phyloP scores from a whole-genome alignment of 163 green algal species.

The Chlorella variabilis region DNA sequence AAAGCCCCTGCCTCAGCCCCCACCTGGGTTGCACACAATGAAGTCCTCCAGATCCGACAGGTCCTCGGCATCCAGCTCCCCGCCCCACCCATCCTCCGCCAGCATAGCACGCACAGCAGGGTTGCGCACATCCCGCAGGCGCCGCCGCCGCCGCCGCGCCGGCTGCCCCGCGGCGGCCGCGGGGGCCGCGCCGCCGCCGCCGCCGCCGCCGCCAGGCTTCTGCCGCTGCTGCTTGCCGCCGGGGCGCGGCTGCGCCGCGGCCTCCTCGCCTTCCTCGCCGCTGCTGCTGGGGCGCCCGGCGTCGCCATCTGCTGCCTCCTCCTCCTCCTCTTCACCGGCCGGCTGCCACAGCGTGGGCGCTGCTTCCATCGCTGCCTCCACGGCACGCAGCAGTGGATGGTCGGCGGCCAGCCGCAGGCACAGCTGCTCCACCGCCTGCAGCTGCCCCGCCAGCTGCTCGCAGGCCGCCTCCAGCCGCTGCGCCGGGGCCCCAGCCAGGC shows the following conservation, averaged over 20 bases:
- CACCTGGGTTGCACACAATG: conserved; percentile 47
- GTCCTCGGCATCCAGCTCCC: conserved; percentile 39
- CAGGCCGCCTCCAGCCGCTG: conserved; percentile 24
- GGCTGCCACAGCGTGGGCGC: conserved; percentile 30
- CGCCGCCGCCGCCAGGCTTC: not conserved
- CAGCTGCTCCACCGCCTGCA: conserved; percentile 3
- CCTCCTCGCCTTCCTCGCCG: not conserved
- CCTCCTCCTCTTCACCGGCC: not conserved
- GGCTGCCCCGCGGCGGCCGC: not conserved
- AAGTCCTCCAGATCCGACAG: conserved; percentile 59
- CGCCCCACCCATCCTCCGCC: conserved; percentile 18
- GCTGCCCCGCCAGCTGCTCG: conserved; percentile 13
- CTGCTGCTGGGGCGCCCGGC: not conserved
- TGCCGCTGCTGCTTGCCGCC: not conserved
- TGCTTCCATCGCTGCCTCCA: conserved; percentile 22
- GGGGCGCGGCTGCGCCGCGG: too few species aligned
- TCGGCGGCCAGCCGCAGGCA: not conserved
- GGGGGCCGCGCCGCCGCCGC: not conserved
- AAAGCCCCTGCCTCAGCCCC: not conserved
- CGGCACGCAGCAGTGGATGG: not conserved
- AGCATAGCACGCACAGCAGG: conserved; percentile 43
- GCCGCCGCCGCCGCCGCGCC: not conserved
- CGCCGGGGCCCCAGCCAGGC: not conserved
- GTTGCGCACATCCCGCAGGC: conserved; percentile 35
- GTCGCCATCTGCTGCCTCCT: too few species aligned